A percentile compares a stretch with the other conserved stretches of the same genome.
Conservation (phyloP, 208 protist species). For the Acanthamoeba culbertsoni region DNA sequence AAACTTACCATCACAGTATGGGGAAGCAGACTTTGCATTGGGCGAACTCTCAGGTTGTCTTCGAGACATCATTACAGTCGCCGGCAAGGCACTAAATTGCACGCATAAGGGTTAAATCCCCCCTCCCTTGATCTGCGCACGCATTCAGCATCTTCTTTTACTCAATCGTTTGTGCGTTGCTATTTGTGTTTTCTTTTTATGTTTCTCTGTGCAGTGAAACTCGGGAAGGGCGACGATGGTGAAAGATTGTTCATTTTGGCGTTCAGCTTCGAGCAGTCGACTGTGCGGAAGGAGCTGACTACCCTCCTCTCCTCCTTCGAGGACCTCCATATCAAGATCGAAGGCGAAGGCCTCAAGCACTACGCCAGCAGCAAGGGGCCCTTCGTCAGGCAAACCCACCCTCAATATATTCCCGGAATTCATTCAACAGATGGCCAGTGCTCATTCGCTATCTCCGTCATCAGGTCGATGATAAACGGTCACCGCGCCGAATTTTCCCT, state of each 20-base stretch:
- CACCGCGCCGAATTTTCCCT: neutral
- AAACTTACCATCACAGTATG: neutral
- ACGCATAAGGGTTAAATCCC: neutral
- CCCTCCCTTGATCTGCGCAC: neutral
- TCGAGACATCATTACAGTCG: neutral
- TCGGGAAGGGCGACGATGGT: neutral
- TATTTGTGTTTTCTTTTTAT: neutral
- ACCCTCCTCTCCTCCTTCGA: neutral
- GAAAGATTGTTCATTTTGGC: neutral
- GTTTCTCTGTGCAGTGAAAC: neutral
- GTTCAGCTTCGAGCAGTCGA: neutral
- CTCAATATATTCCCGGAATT: neutral
- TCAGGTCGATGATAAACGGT: neutral
- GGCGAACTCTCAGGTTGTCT: slow-evolving; percentile 25
- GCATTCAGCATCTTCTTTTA: neutral
- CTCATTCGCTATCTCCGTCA: neutral
- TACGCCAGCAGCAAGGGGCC: neutral
- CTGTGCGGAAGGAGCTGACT: neutral
- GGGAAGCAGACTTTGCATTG: neutral
- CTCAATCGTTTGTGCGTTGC: neutral
- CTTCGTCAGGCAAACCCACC: neutral
- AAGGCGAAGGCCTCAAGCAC: neutral
- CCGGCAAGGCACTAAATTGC: neutral
- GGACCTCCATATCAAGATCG: neutral
- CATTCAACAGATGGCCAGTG: neutral